Evolutionary conservation across 306 rosid genomes (phyloP), one percentile per base, ranked within the genome.

Genomic region (Oxytropis ochrocephala): DNA sequence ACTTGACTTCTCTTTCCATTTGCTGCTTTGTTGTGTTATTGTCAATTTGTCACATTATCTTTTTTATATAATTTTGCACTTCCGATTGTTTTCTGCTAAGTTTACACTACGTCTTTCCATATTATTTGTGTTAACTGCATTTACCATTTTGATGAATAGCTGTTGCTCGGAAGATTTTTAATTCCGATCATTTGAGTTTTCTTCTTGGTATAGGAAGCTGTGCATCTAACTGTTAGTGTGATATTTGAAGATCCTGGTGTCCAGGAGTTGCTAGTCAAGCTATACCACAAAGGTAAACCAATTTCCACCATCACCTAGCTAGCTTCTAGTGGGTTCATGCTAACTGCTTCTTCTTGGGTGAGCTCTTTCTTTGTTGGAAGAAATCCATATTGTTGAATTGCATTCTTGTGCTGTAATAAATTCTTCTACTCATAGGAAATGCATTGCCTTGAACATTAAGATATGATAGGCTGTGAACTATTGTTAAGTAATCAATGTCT

Each of bases 191-290:
- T 46, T 32, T 63, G 8, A 79, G 29, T 62, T 24, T 65, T 42
- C 53, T 42, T 75, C 42, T 75, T 72, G 83, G 70, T 78, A 21
- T 70, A 94, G 98, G 98, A 88, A 85, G 97, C 95, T 46, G 97
- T 90, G 76, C 96, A 75, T 75, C 97, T 79, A 83, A 94, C 97
- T n/a, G 97, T 91, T 54, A 79, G 86, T 73, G 99, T 94, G 47
- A 94, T 94, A 79, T 94, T 94, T 79, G 97, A 94, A 85, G 97
- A 94, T 79, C 99, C 99, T 30, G 99, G 97, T 58, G 99, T 94
- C 73, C 95, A 85, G 80, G 99, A 94, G 83, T 78, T 94, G 72
- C 90, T 94, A 36, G 82, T 87, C 61, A 94, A 88, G 79, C 85
- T 90, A 58, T 94, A 94, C 83, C 92, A 88, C 14, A 78, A 74